A percentile compares a stretch with the other conserved stretches of the same genome.
Evolutionary conservation across 371 early-diverging fungal genomes (phyloP).

Genomic region (Rhizomucor pusillus): DNA sequence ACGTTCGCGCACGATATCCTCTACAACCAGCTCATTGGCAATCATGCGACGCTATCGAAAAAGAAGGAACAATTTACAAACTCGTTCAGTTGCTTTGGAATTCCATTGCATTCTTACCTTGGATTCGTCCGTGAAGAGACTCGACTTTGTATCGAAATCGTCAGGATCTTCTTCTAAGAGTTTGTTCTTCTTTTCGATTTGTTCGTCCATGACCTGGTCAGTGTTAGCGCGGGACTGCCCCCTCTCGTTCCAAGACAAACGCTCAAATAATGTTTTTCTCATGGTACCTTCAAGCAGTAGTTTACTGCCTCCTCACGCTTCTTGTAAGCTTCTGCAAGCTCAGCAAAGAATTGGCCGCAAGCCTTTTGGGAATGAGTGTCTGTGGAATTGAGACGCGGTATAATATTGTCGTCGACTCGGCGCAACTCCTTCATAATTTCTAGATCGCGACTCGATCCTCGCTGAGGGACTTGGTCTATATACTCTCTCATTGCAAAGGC

Average conservation of each 20-base stretch:
- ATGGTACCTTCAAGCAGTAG: conserved; percentile 63
- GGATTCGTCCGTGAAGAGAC: conserved; percentile 58
- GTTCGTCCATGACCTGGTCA: conserved; percentile 58
- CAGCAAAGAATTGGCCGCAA: conserved; percentile 66
- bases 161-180: conserved; percentile 61
- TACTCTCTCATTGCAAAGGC: background rate
- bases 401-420: conserved; percentile 79
- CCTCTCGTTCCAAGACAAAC: background rate
- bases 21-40: conserved; percentile 66
- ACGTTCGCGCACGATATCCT: conserved; percentile 71
- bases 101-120: conserved; percentile 37
- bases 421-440: conserved; percentile 71
- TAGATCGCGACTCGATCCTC: conserved; percentile 14
- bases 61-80: background rate
- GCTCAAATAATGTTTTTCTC: background rate
- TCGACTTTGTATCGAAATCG: conserved; percentile 57
- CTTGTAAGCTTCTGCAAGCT: conserved; percentile 63
- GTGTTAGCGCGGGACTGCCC: background rate
- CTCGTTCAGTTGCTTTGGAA: background rate
- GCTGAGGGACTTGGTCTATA: background rate
- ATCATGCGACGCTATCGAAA: conserved; percentile 66
- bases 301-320: conserved; percentile 69
- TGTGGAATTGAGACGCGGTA: conserved; percentile 72
- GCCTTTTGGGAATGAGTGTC: conserved; percentile 64
- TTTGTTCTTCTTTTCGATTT: conserved; percentile 52